These are phyloP conservation scores for Linderniella brevidens DNA, from an alignment of 257 asterid species.

Conservation along the genomic window DNA sequence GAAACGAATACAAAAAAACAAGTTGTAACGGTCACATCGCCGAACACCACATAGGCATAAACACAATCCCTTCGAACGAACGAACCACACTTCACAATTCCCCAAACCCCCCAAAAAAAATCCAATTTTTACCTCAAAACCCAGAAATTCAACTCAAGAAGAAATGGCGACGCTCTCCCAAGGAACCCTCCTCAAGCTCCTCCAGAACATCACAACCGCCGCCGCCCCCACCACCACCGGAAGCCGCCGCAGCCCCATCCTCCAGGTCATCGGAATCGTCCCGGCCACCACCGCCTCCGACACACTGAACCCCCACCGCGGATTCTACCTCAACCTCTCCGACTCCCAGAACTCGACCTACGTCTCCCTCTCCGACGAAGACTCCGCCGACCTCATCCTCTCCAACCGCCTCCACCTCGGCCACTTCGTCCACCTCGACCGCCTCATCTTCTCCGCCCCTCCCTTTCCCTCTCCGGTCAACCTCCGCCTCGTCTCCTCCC, in stretches of 20 bases:
- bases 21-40: too few relatives aligned
- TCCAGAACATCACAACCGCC: constrained; percentile 74
- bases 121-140: not conserved
- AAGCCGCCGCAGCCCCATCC: constrained; percentile 92
- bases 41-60: too few relatives aligned
- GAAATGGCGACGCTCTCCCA: constrained; percentile 77
- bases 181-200: constrained; percentile 78
- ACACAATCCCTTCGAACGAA: too few relatives aligned
- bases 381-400: constrained; percentile 55
- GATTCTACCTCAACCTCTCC: constrained; percentile 81
- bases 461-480: constrained; percentile 59
- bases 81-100: not conserved
- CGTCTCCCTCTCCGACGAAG: constrained; percentile 74
- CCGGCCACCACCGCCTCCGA: constrained; percentile 73
- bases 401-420: constrained; percentile 82
- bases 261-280: constrained; percentile 74
- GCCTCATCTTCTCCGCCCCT: constrained; percentile 51
- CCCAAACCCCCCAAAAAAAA: not conserved
- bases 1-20: too few relatives aligned
- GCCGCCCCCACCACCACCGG: constrained; percentile 66
- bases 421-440: constrained; percentile 72
- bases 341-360: constrained; percentile 86
- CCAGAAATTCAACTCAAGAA: not conserved
- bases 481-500: constrained; percentile 67
- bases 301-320: constrained; percentile 70